Base-by-base conservation (phyloP, 345 rosid genomes). In the Passiflora organensis region DNA sequence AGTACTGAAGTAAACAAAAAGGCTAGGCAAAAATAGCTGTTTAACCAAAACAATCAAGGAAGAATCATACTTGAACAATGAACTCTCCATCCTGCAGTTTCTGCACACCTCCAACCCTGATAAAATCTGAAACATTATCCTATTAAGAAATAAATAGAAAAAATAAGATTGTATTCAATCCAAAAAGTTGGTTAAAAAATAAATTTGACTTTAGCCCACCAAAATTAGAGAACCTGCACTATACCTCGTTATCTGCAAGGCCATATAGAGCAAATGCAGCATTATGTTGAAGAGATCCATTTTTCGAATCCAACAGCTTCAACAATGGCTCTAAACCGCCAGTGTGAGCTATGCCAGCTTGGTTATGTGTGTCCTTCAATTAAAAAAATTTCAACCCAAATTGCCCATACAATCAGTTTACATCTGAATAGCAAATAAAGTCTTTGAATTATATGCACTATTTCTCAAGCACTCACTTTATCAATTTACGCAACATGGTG, bases 261-360 rank as follows among this genome's bases (percentile, higher is more conserved):
- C 99, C 99, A 72, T 89, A 94, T 34, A 94, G 87, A 64, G 99
- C 91, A 85, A 94, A 94, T 18, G 99, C 99, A 41, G 96, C 99
- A 78, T 89, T 94, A 59, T 94, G 99, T 72, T 94, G 99, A 81
- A 94, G 72, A 50, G 96, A 94, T 54, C 97, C 97, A 75, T 85
- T 87, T 75, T 81, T 94, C 44, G 97, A 89, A 78, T 89, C 97
- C 20, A 94, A 86, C 73, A 94, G 97, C 85, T 85, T 89, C 64
- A 94, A 60, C 60, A 94, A 68, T 57, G 99, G 97, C 64, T 71
- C 70, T 60, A 94, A 73, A 46, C 99, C 97, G 73, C 99, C 99
- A 65, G 75, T 82, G 70, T 86, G 88, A 18, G 90, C 86, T 66
- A 94, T 89, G 54, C 99, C 99, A 69, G 97, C 97, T 78, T 94